These are phyloP conservation scores for Chaetoceros muelleri DNA, from an alignment of 108 stramenopile species.

Conservation along the genomic window DNA sequence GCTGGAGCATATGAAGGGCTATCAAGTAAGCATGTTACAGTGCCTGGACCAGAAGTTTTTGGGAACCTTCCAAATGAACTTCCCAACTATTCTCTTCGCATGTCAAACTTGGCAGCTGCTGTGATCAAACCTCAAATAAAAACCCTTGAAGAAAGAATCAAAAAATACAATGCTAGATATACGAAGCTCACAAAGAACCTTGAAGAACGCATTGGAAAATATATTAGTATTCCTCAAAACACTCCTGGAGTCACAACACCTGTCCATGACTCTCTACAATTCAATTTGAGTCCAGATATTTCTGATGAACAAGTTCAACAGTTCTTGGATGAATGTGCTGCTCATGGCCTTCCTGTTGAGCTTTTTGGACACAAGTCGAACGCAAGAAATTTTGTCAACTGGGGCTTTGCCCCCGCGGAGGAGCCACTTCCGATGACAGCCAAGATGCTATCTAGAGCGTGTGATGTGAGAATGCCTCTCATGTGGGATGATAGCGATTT, in stretches of 20 bases:
- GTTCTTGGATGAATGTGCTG: slow-evolving; percentile 57
- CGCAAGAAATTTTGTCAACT: slow-evolving; percentile 85
- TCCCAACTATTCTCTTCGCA: slow-evolving; percentile 80
- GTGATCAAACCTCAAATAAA: slow-evolving; percentile 70
- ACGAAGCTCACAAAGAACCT: slow-evolving; percentile 34
- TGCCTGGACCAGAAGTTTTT: slow-evolving; percentile 53
- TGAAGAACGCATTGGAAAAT: slow-evolving; percentile 43
- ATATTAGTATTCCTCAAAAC: slow-evolving; percentile 53
- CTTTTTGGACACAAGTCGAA: slow-evolving; percentile 80
- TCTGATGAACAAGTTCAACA: slow-evolving; percentile 51
- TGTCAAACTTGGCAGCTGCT: slow-evolving; percentile 68
- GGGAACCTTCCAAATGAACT: slow-evolving; percentile 32
- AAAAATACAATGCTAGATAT: slow-evolving; percentile 70
- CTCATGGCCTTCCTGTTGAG: slow-evolving; percentile 80
- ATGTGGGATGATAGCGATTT: slow-evolving; percentile 88
- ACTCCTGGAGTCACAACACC: slow-evolving; percentile 59
- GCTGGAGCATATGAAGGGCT: slow-evolving; percentile 84
- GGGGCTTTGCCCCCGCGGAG: slow-evolving; percentile 81
- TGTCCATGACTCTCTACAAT: slow-evolving; percentile 82
- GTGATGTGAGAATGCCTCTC: slow-evolving; percentile 78
- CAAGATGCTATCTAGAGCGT: slow-evolving; percentile 69
- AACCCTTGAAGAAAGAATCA: slow-evolving; percentile 66
- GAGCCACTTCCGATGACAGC: slow-evolving; percentile 75
- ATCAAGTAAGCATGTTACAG: slow-evolving; percentile 56
- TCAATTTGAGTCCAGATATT: slow-evolving; percentile 57